phyloP scores from a whole-genome alignment of 1,139 yeast genomes.

The Entelexis sorbosivorans region DNA sequence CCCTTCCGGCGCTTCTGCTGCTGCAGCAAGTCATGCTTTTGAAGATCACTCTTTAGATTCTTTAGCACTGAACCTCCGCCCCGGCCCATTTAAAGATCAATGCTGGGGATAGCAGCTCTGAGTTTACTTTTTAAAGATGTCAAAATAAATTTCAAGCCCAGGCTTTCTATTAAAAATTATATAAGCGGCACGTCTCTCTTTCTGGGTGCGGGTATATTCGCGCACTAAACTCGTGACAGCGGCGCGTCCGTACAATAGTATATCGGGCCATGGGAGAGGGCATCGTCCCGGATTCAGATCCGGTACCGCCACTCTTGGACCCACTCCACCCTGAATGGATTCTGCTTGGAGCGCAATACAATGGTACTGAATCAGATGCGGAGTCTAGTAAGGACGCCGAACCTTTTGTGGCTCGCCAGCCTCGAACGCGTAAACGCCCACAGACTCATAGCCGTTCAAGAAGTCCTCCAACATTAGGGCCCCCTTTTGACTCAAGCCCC shows the following conservation, averaged over 20 bases:
- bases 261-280: conserved; percentile 2
- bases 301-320: conserved; percentile 6
- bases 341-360: neutral
- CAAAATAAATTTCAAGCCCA: neutral
- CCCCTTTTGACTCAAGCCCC: no score
- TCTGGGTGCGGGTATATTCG: neutral
- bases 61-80: conserved; percentile 23
- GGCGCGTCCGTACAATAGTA: neutral
- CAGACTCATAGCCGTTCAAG: no score
- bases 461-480: no score
- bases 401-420: neutral
- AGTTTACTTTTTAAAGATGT: neutral
- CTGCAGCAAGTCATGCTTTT: conserved; percentile 22
- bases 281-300: conserved; percentile 18
- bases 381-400: neutral
- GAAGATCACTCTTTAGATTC: conserved; percentile 22
- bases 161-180: conserved; percentile 14
- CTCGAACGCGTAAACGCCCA: neutral
- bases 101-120: neutral
- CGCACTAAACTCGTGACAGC: neutral
- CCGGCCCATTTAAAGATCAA: conserved; percentile 18
- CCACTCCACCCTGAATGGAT: conserved; percentile 8
- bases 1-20: conserved; percentile 20
- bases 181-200: conserved; percentile 1
- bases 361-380: neutral